A percentile compares a stretch with the other conserved stretches of the same genome.
phyloP scores from a whole-genome alignment of 306 rosid species.

The Castanea mollissima region DNA sequence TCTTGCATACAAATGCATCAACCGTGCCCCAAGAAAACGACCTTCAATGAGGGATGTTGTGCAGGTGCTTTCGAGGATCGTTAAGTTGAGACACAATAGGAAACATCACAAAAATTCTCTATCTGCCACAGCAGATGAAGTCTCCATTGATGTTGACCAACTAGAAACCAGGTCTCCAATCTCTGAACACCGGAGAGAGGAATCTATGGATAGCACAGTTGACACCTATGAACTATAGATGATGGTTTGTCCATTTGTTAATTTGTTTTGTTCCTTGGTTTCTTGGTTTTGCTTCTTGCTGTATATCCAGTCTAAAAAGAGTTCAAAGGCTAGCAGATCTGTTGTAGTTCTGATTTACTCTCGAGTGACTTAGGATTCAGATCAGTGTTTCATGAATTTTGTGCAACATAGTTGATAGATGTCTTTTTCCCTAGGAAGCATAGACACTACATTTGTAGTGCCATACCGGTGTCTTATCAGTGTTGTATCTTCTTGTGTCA shows the following conservation, averaged over 20 bases:
- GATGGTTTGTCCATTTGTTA: conserved; percentile 29
- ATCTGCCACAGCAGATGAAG: conserved; percentile 70
- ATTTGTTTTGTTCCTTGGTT: conserved; percentile 18
- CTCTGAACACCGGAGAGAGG: conserved; percentile 69
- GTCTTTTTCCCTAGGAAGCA: too few species aligned
- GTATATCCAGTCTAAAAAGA: conserved; percentile 22
- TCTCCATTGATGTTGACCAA: conserved; percentile 54
- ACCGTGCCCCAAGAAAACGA: conserved; percentile 65
- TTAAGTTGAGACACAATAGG: conserved; percentile 54
- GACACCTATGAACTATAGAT: conserved; percentile 66
- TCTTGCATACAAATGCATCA: conserved; percentile 85
- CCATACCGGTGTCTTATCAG: too few species aligned
- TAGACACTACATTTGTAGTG: too few species aligned
- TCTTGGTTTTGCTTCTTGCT: conserved; percentile 23
- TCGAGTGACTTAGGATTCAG: conserved; percentile 27
- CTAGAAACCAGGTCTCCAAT: conserved; percentile 42
- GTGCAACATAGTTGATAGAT: conserved; percentile 15
- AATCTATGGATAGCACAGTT: conserved; percentile 72
- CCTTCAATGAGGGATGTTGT: conserved; percentile 94
- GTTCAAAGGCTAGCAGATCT: conserved; percentile 4
- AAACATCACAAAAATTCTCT: conserved; percentile 53
- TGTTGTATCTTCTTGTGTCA: too few species aligned
- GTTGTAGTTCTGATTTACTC: conserved; percentile 12
- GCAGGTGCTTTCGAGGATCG: conserved; percentile 66
- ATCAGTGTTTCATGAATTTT: conserved; percentile 16